Conservation (phyloP, 1,284 basidiomycete genomes). For the Leccinum pachyderme region DNA sequence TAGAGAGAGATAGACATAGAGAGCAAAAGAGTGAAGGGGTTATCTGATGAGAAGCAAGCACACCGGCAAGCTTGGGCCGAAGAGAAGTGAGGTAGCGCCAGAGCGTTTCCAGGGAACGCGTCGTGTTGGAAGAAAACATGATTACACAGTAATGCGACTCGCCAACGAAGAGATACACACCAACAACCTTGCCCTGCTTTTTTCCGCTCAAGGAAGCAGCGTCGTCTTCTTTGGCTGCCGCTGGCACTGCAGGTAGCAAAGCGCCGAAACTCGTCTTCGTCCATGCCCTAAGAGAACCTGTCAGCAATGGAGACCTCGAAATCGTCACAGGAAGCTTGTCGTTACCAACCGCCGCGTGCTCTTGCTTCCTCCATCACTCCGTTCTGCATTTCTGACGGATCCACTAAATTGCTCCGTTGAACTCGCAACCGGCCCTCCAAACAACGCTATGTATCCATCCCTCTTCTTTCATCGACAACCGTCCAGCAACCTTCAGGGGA, state of each 20-base stretch:
- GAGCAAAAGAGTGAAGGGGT: conserved; percentile 69
- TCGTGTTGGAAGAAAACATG: conserved; percentile 35
- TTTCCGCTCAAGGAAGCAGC: conserved; percentile 50
- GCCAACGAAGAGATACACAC: conserved; percentile 18
- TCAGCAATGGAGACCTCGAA: conserved; percentile 38
- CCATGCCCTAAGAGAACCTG: conserved; percentile 50
- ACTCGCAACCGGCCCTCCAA: conserved; percentile 65
- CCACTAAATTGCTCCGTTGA: conserved; percentile 13
- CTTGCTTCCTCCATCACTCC: conserved; percentile 19
- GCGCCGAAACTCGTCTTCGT: conserved; percentile 54
- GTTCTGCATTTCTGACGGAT: conserved; percentile 13
- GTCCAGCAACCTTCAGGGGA: conserved; percentile 78
- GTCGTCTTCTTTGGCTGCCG: conserved; percentile 56
- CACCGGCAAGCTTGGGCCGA: conserved; percentile 78
- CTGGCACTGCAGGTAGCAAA: conserved; percentile 38
- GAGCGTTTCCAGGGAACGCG: conserved; percentile 67
- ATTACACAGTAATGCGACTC: conserved; percentile 3
- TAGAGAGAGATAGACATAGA: no score
- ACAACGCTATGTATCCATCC: conserved; percentile 86
- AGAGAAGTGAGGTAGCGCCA: conserved; percentile 79
- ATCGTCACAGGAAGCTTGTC: conserved; percentile 27
- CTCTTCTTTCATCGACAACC: conserved; percentile 65
- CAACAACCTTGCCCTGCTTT: conserved; percentile 36
- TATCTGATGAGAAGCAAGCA: conserved; percentile 68
- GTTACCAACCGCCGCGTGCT: conserved; percentile 17